phyloP scores from a whole-genome alignment of 257 asterid species.

The Solanum pimpinellifolium region DNA sequence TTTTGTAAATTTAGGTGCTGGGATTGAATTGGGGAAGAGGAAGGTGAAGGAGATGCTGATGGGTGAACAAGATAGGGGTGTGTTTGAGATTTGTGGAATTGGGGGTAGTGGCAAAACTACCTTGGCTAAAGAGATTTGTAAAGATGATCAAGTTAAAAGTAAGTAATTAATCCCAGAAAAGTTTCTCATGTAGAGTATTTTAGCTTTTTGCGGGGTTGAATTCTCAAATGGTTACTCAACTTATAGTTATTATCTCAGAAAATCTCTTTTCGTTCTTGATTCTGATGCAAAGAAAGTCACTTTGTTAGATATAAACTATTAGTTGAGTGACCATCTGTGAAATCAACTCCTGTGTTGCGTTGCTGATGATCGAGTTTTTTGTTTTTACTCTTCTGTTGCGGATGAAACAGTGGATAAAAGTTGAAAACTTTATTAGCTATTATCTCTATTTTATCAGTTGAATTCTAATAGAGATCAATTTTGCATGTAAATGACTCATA shows the following conservation, averaged over 20 bases:
- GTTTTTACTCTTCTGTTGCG: background rate
- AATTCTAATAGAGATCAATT: background rate
- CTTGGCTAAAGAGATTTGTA: slow-evolving; percentile 77
- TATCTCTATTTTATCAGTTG: background rate
- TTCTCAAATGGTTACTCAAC: background rate
- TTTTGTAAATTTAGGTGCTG: slow-evolving; percentile 50
- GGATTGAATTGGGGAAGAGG: slow-evolving; percentile 66
- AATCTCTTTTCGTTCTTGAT: background rate
- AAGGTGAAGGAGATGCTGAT: slow-evolving; percentile 62
- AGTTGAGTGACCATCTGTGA: background rate
- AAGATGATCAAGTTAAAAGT: slow-evolving; percentile 59
- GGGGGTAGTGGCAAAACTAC: slow-evolving; percentile 94
- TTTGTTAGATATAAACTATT: background rate
- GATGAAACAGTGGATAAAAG: background rate
- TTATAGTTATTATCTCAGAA: background rate
- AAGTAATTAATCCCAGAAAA: slow-evolving; percentile 1
- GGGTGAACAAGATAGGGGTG: slow-evolving; percentile 14
- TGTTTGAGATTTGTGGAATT: slow-evolving; percentile 68
- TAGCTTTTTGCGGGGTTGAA: background rate
- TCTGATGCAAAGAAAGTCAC: background rate
- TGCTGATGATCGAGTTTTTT: slow-evolving; percentile 30
- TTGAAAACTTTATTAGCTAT: background rate
- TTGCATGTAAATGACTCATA: background rate
- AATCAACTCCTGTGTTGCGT: background rate
- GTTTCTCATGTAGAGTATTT: background rate